Conservation (phyloP, 208 protist species). For the Leishmania tropica region DNA sequence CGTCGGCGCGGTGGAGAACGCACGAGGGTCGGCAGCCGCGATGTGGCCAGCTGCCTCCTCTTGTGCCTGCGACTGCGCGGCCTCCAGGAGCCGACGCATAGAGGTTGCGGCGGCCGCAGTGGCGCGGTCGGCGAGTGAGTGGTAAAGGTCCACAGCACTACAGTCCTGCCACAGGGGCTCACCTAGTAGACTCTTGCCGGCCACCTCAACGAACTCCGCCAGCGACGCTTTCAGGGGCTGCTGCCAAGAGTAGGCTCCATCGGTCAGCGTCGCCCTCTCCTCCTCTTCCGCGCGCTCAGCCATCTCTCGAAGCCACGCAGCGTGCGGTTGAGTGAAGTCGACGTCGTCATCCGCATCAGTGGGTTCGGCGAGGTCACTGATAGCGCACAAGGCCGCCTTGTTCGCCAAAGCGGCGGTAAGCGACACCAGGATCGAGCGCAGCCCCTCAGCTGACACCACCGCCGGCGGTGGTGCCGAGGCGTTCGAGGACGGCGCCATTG, state of each 20-base stretch:
- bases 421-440: slow-evolving; percentile 14
- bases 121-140: not conserved
- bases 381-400: not conserved
- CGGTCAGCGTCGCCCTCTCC: not conserved
- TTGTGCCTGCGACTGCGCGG: not conserved
- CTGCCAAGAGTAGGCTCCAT: not conserved
- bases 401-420: slow-evolving; percentile 9
- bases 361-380: not conserved
- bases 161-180: slow-evolving; percentile 5
- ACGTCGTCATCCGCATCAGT: not conserved
- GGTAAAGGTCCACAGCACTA: slow-evolving; percentile 3
- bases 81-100: not conserved
- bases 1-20: slow-evolving; percentile 23
- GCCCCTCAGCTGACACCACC: slow-evolving; percentile 18
- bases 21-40: not conserved
- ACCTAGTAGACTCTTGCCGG: slow-evolving; percentile 1
- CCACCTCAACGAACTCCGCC: not conserved
- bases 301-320: not conserved
- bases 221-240: not conserved
- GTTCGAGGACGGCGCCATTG: not conserved
- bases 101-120: not conserved
- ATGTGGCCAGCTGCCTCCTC: not conserved
- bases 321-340: not conserved
- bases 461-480: not conserved
- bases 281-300: slow-evolving; percentile 1